Base-by-base conservation (phyloP, 2,329 filamentous ascomycete genomes). In the Aspergillus viridinutans region DNA sequence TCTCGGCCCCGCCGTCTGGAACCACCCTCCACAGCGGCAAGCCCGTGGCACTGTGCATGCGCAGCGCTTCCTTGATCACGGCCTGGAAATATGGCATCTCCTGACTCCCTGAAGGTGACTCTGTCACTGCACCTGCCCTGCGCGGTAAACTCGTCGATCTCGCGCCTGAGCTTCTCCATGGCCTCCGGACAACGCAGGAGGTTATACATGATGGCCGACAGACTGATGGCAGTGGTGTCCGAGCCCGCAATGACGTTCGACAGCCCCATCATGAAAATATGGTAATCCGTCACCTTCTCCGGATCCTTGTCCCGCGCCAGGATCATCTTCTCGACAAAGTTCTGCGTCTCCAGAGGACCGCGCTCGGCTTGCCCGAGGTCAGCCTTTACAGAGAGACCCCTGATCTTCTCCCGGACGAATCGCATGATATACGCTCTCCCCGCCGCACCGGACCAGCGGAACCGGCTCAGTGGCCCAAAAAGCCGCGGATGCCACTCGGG, bases 61-160 rank as follows among this genome's bases (percentile, higher is more conserved):
- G 76, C 20, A 84, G 66, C 0, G 78, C 77, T 63, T 84, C 82
- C 52, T 82, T 82, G 42, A 84, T 77, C 3, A 79, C 76, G 0
- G 81, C 81, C 57, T 83, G 77, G 17, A 84, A 71, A 58, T 83
- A 85, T 0, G 79, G 80, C 64, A 81, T 70, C 17, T 69, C 70
- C 42, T 72, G 75, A 3, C 60, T 73, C 74, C 29, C 69, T 76
- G 63, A 72, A 80, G 0, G 67, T 72, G 1, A 77, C 57, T 0
- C 65, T 65, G n/a, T 67, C 61, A 20, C 72, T 49, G 51, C 64
- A 54, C 3, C 52, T 58, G 12, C 64, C 64, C 28, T 58, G 56
- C 0, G 52, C 49, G 20, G 61, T 64, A n/a, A 66, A 67, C 0
- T 61, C 61, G 29, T 72, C 69, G 5, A 78, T 66, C 55, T 78